Evolutionary conservation across 1,284 basidiomycete genomes (phyloP).

Genomic region (Puccinia triticina): DNA sequence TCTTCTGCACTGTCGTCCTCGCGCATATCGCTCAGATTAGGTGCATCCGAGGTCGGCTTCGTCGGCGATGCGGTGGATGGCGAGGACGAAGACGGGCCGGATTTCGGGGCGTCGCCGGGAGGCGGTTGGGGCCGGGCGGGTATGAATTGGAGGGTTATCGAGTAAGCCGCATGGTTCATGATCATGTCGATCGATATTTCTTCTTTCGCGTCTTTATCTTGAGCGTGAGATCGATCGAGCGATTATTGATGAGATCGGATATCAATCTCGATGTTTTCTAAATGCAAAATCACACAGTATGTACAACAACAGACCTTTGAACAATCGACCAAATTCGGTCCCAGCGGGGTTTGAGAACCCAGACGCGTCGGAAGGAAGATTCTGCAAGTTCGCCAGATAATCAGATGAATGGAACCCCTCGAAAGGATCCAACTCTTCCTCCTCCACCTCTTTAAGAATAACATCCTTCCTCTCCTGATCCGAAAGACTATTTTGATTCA

Average conservation of each 20-base stretch:
- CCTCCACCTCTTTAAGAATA: neutral
- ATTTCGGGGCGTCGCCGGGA: no score
- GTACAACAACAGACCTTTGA: neutral
- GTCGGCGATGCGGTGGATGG: neutral
- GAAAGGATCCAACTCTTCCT: constrained; percentile 8
- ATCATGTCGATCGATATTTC: constrained; percentile 23
- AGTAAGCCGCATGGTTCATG: constrained; percentile 9
- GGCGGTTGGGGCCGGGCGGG: neutral
- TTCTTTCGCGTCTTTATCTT: neutral
- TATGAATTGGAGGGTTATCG: constrained; percentile 24
- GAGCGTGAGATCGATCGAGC: neutral
- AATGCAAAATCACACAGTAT: no score
- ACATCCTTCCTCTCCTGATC: neutral
- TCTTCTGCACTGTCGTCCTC: neutral
- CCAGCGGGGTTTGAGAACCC: neutral
- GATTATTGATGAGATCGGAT: neutral
- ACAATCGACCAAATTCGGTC: no score
- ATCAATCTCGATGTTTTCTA: no score
- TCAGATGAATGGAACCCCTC: neutral
- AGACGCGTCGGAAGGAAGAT: neutral
- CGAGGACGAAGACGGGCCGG: neutral
- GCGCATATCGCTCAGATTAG: neutral
- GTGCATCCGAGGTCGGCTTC: neutral
- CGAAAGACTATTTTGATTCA: neutral
- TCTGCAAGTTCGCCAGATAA: neutral